Evolutionary conservation across 352 stramenopile genomes (phyloP), one percentile per base, ranked within the genome.

Genomic region (Phytophthora ohioensis): DNA sequence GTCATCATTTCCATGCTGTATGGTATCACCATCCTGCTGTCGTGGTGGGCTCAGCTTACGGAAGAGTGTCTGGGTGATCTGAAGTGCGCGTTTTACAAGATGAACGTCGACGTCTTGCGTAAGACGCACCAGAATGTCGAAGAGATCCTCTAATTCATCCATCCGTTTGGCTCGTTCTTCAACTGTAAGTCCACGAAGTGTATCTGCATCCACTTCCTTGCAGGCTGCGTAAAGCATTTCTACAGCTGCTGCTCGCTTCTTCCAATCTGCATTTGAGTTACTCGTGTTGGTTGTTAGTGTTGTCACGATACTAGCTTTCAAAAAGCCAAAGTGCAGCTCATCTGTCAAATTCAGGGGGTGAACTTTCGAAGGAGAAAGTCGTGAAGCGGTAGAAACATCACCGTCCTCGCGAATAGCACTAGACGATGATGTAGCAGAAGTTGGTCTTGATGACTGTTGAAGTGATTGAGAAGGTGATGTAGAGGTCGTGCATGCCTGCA

Each of bases 201-300:
- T 55, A 17, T 9, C 38, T 34, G 58, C 31, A 27, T 79, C 67
- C 3, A 81, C 73, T 10, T 84, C 43, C 54, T 87, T 87, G 32
- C 69, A 73, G 0, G 71, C 48, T 2, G 66, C 61, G 31, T 81
- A 89, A 2, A 94, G 63, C 47, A 88, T 77, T 57, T 92, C 83
- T 8, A 91, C 83, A 4, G 84, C 84, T 13, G 66, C 66, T 4
- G 84, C 75, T 3, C 86, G 73, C 32, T 81, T 85, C 68, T 92
- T 94, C 86, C 86, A 93, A 43, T 91, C 83, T 7, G 82, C 73
- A 42, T 94, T 92, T 13, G 82, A 90, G 49, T 88, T 91, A 36
- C 78, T 85, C 4, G 69, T 73, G 47, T 65, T 80, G 0, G 32
- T 69, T 10, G 62, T 57, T 15, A 92, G 57, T 12, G 62, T 64